phyloP scores from a whole-genome alignment of 371 early-diverging fungal genomes.

The Conidiobolus incongruus region DNA sequence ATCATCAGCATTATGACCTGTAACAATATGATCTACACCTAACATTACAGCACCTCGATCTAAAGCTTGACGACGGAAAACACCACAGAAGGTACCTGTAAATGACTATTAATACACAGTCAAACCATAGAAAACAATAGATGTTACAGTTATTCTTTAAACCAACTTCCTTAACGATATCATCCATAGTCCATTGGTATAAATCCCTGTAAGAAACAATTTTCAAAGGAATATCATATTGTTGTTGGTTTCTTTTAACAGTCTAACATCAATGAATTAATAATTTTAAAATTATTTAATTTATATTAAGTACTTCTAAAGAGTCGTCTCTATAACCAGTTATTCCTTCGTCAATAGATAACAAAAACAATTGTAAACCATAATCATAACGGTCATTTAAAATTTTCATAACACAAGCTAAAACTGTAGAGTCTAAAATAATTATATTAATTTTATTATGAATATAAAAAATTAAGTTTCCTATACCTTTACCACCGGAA shows the following conservation, averaged over 20 bases:
- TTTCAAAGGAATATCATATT: constrained; percentile 80
- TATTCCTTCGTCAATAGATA: constrained; percentile 99
- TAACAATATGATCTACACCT: constrained; percentile 88
- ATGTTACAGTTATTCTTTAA: constrained; percentile 93
- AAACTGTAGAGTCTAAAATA: constrained; percentile 83
- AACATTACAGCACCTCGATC: constrained; percentile 91
- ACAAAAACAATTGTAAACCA: constrained; percentile 73
- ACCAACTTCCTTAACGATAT: constrained; percentile 87
- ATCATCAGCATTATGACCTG: constrained; percentile 99
- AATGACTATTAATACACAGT: neutral
- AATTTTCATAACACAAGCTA: constrained; percentile 88
- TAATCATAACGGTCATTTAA: constrained; percentile 92
- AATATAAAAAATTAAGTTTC: neutral
- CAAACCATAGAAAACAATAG: too few relatives aligned
- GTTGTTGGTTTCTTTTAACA: constrained; percentile 87
- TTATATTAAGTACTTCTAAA: constrained; percentile 38
- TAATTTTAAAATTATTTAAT: too few relatives aligned
- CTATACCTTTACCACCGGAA: constrained; percentile 91
- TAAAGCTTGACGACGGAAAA: constrained; percentile 95
- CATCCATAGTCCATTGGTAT: constrained; percentile 98
- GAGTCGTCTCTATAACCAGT: constrained; percentile 98
- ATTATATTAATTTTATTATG: neutral
- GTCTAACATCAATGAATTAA: too few relatives aligned
- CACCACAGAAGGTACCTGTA: constrained; percentile 91
- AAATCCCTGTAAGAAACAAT: constrained; percentile 93